A percentile compares a stretch with the other conserved stretches of the same genome.
These are phyloP conservation scores for Ramalina intermedia DNA, from an alignment of 495 filamentous ascomycete genomes.

Conservation along the genomic window DNA sequence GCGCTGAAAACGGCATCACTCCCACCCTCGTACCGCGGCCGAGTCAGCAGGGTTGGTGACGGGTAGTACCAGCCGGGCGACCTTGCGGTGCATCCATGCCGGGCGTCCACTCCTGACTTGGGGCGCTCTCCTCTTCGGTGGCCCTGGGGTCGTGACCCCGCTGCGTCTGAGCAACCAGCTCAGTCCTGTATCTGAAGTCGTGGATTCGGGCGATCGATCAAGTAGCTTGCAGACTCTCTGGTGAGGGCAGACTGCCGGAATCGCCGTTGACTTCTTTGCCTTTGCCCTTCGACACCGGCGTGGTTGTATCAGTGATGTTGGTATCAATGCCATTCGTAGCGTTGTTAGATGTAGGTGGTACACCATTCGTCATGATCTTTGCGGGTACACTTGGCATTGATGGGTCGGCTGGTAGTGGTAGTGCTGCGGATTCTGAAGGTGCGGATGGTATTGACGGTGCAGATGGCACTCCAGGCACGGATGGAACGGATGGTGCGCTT, in stretches of 20 bases:
- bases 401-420: slow-evolving; percentile 24
- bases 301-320: neutral
- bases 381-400: slow-evolving; percentile 14
- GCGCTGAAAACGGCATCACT: no score
- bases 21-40: no score
- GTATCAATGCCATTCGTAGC: neutral
- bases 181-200: neutral
- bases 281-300: slow-evolving; percentile 34
- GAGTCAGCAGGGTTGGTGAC: neutral
- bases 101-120: neutral
- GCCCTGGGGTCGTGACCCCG: no score
- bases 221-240: slow-evolving; percentile 14
- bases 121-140: neutral
- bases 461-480: neutral
- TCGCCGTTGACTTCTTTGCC: slow-evolving; percentile 38
- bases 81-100: neutral
- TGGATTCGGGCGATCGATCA: neutral
- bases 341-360: neutral
- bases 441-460: slow-evolving; percentile 23
- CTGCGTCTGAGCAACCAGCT: neutral
- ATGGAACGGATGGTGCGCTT: no score
- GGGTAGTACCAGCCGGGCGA: neutral
- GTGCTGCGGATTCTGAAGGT: slow-evolving; percentile 3
- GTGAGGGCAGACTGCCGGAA: slow-evolving; percentile 33
- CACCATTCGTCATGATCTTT: slow-evolving; percentile 23